Evolutionary conservation across 148 eudicot genomes (phyloP).

Genomic region (Polygonum maritimum): DNA sequence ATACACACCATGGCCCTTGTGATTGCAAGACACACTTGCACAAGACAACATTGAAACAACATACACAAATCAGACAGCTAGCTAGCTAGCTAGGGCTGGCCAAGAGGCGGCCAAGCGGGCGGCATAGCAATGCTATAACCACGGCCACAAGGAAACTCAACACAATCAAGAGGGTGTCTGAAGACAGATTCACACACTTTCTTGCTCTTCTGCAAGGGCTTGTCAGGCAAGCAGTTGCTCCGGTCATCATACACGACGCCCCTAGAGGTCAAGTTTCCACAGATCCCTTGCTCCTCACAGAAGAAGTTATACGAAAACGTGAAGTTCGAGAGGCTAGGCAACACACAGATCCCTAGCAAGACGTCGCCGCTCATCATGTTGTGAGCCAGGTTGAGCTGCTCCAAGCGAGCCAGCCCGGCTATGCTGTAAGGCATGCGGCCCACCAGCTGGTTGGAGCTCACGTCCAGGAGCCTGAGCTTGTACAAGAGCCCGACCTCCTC

Average conservation of each 20-base stretch:
- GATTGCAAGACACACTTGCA: background rate
- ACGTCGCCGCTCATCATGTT: constrained; percentile 56
- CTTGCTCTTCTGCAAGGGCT: constrained; percentile 57
- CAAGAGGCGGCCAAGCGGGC: background rate
- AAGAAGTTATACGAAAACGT: constrained; percentile 56
- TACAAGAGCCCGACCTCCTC: constrained; percentile 47
- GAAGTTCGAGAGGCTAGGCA: constrained; percentile 49
- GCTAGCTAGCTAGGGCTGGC: background rate
- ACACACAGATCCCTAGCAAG: constrained; percentile 39
- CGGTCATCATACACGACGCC: constrained; percentile 44
- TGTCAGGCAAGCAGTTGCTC: constrained; percentile 52
- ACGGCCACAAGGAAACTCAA: constrained; percentile 16
- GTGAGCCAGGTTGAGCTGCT: constrained; percentile 49
- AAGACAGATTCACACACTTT: constrained; percentile 42
- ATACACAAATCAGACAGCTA: background rate
- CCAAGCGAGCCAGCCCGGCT: constrained; percentile 47
- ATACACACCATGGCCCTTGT: background rate
- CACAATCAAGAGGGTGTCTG: constrained; percentile 55
- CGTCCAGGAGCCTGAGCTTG: constrained; percentile 45
- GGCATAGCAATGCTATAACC: background rate
- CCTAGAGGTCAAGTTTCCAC: constrained; percentile 38
- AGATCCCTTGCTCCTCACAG: constrained; percentile 54
- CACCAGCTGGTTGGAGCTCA: constrained; percentile 40
- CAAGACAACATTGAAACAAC: background rate
- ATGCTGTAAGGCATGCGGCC: constrained; percentile 57